Percentiles rank a stretch among this genome's conserved stretches.
Conservation (phyloP, 176 grass and related monocot genomes). For the Carex littledalei region DNA sequence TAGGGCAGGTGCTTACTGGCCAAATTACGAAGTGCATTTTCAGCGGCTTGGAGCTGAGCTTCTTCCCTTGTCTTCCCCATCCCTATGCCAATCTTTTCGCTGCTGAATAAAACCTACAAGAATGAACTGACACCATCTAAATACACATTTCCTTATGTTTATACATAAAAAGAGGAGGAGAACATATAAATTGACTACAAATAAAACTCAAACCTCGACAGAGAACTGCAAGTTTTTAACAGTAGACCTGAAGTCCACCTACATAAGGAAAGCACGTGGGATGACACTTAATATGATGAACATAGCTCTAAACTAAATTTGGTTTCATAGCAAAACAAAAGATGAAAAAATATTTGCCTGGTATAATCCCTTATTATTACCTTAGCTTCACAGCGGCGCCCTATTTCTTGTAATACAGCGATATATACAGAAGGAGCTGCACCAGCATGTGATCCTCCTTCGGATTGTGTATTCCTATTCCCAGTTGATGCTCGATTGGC, state of each 20-base stretch:
- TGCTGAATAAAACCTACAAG: constrained; percentile 81
- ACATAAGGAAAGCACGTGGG: background rate
- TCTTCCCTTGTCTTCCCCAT: constrained; percentile 83
- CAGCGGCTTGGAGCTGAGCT: constrained; percentile 88
- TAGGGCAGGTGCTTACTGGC: constrained; percentile 42
- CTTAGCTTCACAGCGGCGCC: constrained; percentile 54
- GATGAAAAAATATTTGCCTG: background rate
- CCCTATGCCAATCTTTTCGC: constrained; percentile 84
- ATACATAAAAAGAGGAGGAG: constrained; percentile 11
- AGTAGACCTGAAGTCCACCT: constrained; percentile 83
- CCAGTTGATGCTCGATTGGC: constrained; percentile 31
- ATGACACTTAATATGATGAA: background rate
- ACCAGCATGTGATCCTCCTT: constrained; percentile 31
- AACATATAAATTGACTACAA: constrained; percentile 5
- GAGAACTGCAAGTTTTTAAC: constrained; percentile 63
- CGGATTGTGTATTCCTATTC: constrained; percentile 37
- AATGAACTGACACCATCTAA: constrained; percentile 18
- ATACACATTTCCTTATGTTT: constrained; percentile 7
- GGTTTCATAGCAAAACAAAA: background rate
- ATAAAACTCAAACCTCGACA: constrained; percentile 59
- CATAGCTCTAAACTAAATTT: background rate
- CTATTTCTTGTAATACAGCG: constrained; percentile 77
- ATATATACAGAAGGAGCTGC: constrained; percentile 50
- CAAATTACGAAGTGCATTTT: constrained; percentile 76
- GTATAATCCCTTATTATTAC: constrained; percentile 23